These are phyloP conservation scores for Zostera marina DNA, from an alignment of 116 monocot species.

Conservation along the genomic window DNA sequence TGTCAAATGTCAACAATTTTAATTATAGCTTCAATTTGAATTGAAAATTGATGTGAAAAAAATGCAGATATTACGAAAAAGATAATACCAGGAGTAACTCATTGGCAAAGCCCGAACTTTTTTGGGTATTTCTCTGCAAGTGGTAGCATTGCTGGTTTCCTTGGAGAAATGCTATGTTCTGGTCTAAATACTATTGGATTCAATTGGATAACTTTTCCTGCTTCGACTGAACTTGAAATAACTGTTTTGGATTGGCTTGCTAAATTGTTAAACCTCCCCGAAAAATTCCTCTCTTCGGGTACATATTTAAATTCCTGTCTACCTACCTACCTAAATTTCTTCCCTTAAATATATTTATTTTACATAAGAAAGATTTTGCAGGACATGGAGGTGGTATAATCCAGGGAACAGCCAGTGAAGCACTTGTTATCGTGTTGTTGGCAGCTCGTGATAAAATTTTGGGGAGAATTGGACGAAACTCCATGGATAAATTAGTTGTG, in stretches of 20 bases:
- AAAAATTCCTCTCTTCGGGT: conserved; percentile 70
- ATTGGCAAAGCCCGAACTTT: conserved; percentile 91
- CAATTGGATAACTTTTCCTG: conserved; percentile 89
- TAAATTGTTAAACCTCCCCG: conserved; percentile 67
- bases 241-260: conserved; percentile 92
- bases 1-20: too few relatives aligned
- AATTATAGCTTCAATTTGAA: too few relatives aligned
- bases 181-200: conserved; percentile 84
- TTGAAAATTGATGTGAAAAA: background rate
- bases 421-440: conserved; percentile 62
- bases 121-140: conserved; percentile 83
- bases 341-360: too few relatives aligned
- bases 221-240: conserved; percentile 91
- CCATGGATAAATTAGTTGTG: conserved; percentile 60
- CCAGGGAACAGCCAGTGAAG: conserved; percentile 93
- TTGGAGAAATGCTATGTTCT: conserved; percentile 92
- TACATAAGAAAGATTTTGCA: conserved; percentile 8
- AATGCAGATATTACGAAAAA: conserved; percentile 54
- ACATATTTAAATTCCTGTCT: conserved; percentile 2
- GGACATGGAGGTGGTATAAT: conserved; percentile 85
- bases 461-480: conserved; percentile 34
- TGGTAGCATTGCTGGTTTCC: conserved; percentile 80
- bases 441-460: conserved; percentile 81
- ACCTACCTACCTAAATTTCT: too few relatives aligned
- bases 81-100: conserved; percentile 79